Conservation (phyloP, 768 basidiomycete genomes). For the Gloeophyllum trabeum region DNA sequence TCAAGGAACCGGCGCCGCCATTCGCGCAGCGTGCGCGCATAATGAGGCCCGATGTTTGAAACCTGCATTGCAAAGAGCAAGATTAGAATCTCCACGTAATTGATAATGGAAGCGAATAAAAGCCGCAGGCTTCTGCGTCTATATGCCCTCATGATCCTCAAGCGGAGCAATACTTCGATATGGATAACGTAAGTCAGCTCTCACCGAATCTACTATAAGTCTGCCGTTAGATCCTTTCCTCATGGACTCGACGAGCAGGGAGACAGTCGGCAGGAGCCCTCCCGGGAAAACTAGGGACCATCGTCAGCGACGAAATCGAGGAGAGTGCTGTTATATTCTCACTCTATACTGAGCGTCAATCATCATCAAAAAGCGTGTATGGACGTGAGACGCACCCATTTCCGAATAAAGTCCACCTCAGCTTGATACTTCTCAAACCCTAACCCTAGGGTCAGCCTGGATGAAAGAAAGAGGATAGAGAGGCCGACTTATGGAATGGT, state of each 20-base stretch:
- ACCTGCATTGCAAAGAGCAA: neutral
- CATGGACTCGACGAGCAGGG: conserved; percentile 40
- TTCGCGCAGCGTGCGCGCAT: conserved; percentile 71
- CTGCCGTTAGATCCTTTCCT: conserved; percentile 37
- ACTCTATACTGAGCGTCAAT: conserved; percentile 3
- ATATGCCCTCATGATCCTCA: too few relatives aligned
- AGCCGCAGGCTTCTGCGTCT: too few relatives aligned
- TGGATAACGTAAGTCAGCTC: neutral
- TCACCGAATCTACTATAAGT: conserved; percentile 50
- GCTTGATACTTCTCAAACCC: conserved; percentile 43
- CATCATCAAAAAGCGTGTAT: neutral
- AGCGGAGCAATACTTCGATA: too few relatives aligned
- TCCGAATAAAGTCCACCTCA: conserved; percentile 67
- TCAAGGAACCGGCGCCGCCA: conserved; percentile 55
- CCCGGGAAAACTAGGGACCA: conserved; percentile 50
- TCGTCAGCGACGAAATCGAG: neutral
- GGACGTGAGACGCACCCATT: conserved; percentile 42
- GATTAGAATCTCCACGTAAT: too few relatives aligned
- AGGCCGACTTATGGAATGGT: neutral
- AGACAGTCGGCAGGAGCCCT: conserved; percentile 55
- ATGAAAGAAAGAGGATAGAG: too few relatives aligned
- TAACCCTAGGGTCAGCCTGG: conserved; percentile 11
- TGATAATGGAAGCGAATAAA: too few relatives aligned
- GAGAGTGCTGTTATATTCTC: conserved; percentile 1
- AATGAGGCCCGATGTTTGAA: conserved; percentile 65